Percentiles rank a stretch among this genome's conserved stretches.
phyloP scores from a whole-genome alignment of 73 alveolate genomes.

The Paramecium octaurelia region DNA sequence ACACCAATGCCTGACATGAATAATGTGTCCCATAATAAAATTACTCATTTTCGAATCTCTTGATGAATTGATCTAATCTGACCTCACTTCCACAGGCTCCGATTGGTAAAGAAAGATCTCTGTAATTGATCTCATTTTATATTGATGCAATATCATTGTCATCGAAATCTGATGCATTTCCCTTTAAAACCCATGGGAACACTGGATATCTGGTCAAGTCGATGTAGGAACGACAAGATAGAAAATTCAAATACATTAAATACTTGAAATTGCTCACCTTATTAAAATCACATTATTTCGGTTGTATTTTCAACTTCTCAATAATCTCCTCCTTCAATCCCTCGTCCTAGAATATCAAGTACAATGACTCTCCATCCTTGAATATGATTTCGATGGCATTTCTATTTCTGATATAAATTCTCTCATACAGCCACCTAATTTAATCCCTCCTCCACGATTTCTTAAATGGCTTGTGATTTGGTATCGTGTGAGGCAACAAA shows the following conservation, averaged over 20 bases:
- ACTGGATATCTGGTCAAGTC: constrained; percentile 97
- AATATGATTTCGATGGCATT: background rate
- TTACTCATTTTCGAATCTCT: constrained; percentile 44
- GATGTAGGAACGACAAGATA: constrained; percentile 87
- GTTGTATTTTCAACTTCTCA: background rate
- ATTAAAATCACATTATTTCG: background rate
- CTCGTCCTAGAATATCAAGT: background rate
- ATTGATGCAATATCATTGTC: constrained; percentile 37
- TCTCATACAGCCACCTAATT: background rate
- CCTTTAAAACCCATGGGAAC: constrained; percentile 91
- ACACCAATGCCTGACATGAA: constrained; percentile 91
- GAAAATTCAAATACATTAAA: constrained; percentile 83
- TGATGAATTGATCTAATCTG: constrained; percentile 65
- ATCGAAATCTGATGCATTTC: constrained; percentile 28
- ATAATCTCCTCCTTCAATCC: background rate
- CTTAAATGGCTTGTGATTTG: background rate
- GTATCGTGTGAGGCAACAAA: background rate
- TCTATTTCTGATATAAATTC: constrained; percentile 26
- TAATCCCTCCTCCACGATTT: background rate
- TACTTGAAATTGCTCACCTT: constrained; percentile 74
- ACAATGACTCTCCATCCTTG: background rate
- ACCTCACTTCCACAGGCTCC: constrained; percentile 81
- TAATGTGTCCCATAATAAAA: constrained; percentile 96
- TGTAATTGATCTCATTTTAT: constrained; percentile 44
- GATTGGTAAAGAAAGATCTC: constrained; percentile 78